A percentile compares a stretch with the other conserved stretches of the same genome.
Evolutionary conservation across 148 eudicot species (phyloP).

Genomic region (Mesembryanthemum crystallinum): DNA sequence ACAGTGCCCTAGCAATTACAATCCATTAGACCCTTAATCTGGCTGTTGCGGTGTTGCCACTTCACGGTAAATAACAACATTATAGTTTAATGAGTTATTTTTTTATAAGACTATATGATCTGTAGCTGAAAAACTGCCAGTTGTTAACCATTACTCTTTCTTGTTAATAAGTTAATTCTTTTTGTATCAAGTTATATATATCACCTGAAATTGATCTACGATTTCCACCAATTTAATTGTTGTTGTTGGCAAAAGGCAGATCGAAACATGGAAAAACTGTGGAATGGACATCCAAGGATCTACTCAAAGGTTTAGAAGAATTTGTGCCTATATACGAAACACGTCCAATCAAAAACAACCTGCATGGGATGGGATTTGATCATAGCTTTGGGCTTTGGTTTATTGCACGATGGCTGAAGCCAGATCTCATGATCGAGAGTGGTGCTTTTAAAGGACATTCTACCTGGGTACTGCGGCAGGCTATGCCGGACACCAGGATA

Average conservation of each 20-base stretch:
- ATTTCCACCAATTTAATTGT: conserved; percentile 47
- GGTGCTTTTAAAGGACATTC: conserved; percentile 99
- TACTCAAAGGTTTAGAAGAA: conserved; percentile 76
- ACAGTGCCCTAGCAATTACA: no score
- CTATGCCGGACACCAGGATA: conserved; percentile 80
- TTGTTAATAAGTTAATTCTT: background rate
- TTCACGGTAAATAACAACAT: no score
- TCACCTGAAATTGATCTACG: background rate
- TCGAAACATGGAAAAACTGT: conserved; percentile 95
- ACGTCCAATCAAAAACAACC: conserved; percentile 82
- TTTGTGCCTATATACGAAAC: conserved; percentile 90
- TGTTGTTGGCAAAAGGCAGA: conserved; percentile 97
- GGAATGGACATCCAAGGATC: conserved; percentile 94
- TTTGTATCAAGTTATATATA: background rate
- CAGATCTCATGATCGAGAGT: conserved; percentile 94
- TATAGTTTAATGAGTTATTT: no score
- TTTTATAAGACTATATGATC: background rate
- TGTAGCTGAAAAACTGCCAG: background rate
- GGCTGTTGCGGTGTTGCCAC: no score
- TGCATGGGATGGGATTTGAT: conserved; percentile 99
- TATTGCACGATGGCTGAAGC: conserved; percentile 82
- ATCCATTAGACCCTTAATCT: no score
- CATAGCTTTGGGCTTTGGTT: conserved; percentile 99
- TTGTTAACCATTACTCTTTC: background rate
- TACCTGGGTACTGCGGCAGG: conserved; percentile 93